phyloP scores from a whole-genome alignment of 2,329 filamentous ascomycete genomes.

The Tothia fuscella region DNA sequence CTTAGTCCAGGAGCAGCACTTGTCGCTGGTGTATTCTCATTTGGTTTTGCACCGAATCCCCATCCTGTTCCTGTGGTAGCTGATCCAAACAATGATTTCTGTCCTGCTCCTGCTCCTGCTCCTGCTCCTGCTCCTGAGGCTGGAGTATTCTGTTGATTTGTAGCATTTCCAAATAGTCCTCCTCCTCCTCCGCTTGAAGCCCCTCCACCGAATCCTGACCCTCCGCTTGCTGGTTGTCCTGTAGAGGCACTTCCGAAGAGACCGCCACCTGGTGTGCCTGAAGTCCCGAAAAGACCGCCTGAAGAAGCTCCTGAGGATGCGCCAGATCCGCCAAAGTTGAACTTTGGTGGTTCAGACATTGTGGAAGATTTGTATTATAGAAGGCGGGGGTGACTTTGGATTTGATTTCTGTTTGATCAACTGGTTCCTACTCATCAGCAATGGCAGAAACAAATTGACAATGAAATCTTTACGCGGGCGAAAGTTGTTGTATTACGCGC shows the following conservation, averaged over 20 bases:
- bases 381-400: no score
- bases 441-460: no score
- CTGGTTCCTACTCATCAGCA: no score
- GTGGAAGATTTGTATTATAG: no score
- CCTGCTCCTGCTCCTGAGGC: conserved; percentile 4
- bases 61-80: not conserved
- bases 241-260: conserved; percentile 5
- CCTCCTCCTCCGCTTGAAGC: not conserved
- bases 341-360: no score
- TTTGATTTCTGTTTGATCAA: no score
- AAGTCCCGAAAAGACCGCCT: not conserved
- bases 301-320: conserved; percentile 10
- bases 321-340: conserved; percentile 9
- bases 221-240: not conserved
- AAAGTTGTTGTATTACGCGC: no score
- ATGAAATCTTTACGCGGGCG: no score
- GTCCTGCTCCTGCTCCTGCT: conserved; percentile 2
- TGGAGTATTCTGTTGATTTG: conserved; percentile 1
- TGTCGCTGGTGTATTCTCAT: conserved; percentile 2
- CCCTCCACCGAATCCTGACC: not conserved
- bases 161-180: conserved; percentile 1
- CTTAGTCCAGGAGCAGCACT: not conserved
- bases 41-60: not conserved
- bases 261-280: not conserved
- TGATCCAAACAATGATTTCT: not conserved